Base-by-base conservation (phyloP, 2,329 filamentous ascomycete genomes). In the Trichophaea hybrida region DNA sequence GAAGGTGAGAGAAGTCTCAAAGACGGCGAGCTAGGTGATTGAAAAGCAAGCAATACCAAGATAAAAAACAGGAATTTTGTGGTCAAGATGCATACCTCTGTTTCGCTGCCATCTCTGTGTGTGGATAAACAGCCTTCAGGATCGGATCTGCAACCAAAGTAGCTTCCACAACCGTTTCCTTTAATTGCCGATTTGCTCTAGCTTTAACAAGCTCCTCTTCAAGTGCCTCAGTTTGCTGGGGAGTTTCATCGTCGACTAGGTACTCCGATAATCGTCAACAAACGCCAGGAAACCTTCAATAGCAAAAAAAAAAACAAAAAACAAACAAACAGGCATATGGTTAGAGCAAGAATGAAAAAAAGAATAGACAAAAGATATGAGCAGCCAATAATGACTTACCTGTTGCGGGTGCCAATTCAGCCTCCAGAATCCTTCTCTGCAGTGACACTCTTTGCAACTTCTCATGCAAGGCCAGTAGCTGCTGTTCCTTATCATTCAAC, bases 131-230 rank as follows among this genome's bases (percentile, higher is more conserved):
- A 5, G 88, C 84, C 68, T 86, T 87, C 59, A 94, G 74, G 44
- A 86, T 82, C 6, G 88, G 87, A 67, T 88, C 84, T 59, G 83
- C 82, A 66, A 81, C 80, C 65, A 93, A 72, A 57, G 87, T 81
- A 51, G 78, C 81, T 62, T 85, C 81, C 24, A 83, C 76, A 24
- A 86, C 82, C 62, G 81, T 81, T 70, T 84, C 84, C 64, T 81
- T 81, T 59, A 91, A 75, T 44, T 81, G 77, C 71, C 87, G 86
- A 60, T 77, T 77, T 58, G 86, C 82, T 69, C 82, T 82, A 32
- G 86, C 81, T 66, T 88, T 79, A 34, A 91, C 75, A 24, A 87
- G 78, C 55, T 82, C 81, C 57, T 77, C 76, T 71, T 88, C 81
- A 17, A 57, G 37, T 13, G 31, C n/a, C 48, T 51, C 48, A 24